Base-by-base conservation (phyloP, 2,329 filamentous ascomycete species). In the Saccharata proteae region DNA sequence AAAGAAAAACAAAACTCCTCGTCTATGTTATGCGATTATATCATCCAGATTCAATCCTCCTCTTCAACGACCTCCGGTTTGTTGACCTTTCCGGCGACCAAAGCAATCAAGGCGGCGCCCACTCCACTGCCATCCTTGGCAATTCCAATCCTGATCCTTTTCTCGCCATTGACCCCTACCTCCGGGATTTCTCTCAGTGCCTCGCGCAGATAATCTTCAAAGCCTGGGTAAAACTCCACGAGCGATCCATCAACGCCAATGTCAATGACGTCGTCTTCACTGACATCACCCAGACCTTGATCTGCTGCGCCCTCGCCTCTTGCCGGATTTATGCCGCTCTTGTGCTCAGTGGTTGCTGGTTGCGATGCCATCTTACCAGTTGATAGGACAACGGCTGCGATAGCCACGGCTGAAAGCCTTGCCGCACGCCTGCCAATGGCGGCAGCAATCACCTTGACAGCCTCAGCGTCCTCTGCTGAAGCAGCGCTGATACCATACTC, bases 71-170 rank as follows among this genome's bases (percentile, higher is more conserved):
- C 12, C 16, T 34, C 26, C 10, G 31, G 25, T 26, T 34, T 34
- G 10, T 27, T 29, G 16, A 54, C 47, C 48, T 68, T 64, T 2
- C 80, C 80, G 1, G 88, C 88, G 16, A 94, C 81, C 30, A 94
- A 70, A 30, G 90, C 90, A 58, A 96, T 96, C 45, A 98, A 62
- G 23, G 90, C 90, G 3, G 90, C 90, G 32, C 90, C 90, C n/a
- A 93, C 82, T 40, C 84, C 90, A 41, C 81, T 90, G 28, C 90
- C 90, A 53, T 98, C 90, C 67, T 93, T 94, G 39, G 90, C 90
- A 48, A 96, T 90, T 14, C 88, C 90, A 48, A 98, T 94, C 35
- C 84, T 71, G 42, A 98, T 81, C 58, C 77, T 81, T 60, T 81
- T 79, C 42, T 92, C 85, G 8, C 86, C 85, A 35, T 70, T 64